Base-by-base conservation (phyloP, 2,329 filamentous ascomycete species). In the Waltergamsia citrina region DNA sequence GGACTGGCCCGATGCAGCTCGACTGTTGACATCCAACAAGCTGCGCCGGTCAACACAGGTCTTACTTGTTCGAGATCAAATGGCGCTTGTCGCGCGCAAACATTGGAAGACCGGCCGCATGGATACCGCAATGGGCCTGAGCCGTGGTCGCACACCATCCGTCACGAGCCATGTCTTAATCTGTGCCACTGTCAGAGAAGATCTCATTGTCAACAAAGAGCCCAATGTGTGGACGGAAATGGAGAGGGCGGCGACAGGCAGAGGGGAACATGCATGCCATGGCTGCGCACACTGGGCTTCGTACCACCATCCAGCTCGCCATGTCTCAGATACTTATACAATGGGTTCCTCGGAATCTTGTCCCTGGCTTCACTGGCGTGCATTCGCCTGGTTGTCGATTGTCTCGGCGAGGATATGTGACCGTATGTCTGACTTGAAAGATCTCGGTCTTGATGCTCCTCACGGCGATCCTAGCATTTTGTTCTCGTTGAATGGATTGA, bases 111-210 rank as follows among this genome's bases (percentile, higher is more conserved):
- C 23, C n/a, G 9, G 23, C 23, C 23, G n/a, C 23, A 25, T 9
- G 9, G 23, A 25, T n/a, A 9, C 23, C 23, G 9, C 9, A 25
- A 9, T n/a, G 9, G 23, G 23, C n/a, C 23, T 25, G n/a, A 25
- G 23, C 23, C 9, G 23, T n/a, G 23, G 47, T 59, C 38, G 40
- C 52, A 62, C 61, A 47, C 41, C 53, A 53, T 47, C 57, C 56
- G 51, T 59, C 55, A 56, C 50, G 41, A 43, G 41, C 43, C 39
- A 48, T 48, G 41, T 44, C 43, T 45, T 45, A 36, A 39, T 32
- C 34, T 41, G 56, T 59, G 47, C 32, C 34, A 59, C 57, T 49
- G 52, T 52, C 33, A 47, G 40, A 46, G 39, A 53, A 51, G 39
- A 51, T 55, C 43, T 49, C 44, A 49, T 38, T 7, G 14, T n/a